Base-by-base conservation (phyloP, 2,329 filamentous ascomycete genomes). In the Microcyclosporella mali region DNA sequence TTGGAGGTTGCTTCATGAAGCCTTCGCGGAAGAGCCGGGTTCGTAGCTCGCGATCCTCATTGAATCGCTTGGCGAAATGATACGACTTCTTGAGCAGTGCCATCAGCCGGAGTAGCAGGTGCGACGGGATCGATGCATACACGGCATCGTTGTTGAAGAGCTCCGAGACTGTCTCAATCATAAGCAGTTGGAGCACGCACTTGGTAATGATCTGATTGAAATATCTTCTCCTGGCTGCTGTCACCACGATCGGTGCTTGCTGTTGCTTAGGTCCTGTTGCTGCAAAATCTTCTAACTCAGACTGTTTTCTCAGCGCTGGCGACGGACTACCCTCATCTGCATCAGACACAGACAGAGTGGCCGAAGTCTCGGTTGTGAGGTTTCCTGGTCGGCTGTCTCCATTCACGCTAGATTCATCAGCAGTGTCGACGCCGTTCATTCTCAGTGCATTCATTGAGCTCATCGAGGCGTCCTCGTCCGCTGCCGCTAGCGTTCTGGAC, bases 121-220 rank as follows among this genome's bases (percentile, higher is more conserved):
- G 71, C 0, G 88, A 95, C 0, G 92, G 94, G 30, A 98, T 98
- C 62, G 94, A 82, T 4, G 82, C 76, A 63, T 98, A 98, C 12
- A 98, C 94, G 1, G 85, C 80, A 61, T 97, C 89, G 65, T 97
- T 98, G 56, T 88, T 94, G 71, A 98, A 98, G 37, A 99, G 80
- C 66, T 99, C 94, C 59, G 94, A 94, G 32, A 99, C 94, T 0
- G 94, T 99, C 66, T 98, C 94, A 56, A 98, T 98, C 88, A 98
- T 98, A 51, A 99, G 80, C 2, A 98, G 78, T 66, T 98, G 94
- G 7, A 99, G 73, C 3, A 98, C 94, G 63, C 92, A 99, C 54
- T 94, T 90, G 11, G 90, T 95, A 66, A 99, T 99, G 65, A 99
- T 99, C 55, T 90, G 86, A 69, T 98, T 98, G 75, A 98, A 98